Conservation (phyloP, 1,284 basidiomycete genomes). For the Anthracocystis setariae region DNA sequence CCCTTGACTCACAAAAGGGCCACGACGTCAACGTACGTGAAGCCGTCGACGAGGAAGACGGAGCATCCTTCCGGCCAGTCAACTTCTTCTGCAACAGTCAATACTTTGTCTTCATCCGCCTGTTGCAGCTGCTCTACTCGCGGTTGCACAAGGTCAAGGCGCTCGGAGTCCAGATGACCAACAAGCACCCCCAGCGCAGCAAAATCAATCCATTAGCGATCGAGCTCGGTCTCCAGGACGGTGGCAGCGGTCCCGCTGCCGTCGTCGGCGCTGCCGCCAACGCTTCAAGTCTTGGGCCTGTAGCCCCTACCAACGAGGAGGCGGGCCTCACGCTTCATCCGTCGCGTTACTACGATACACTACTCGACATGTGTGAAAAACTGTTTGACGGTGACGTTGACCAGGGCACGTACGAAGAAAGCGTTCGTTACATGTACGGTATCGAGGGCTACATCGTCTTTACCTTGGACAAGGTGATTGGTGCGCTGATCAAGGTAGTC, state of each 20-base stretch:
- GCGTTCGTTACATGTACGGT: constrained; percentile 94
- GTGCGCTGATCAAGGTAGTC: constrained; percentile 69
- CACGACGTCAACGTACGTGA: constrained; percentile 36
- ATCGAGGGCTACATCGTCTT: constrained; percentile 92
- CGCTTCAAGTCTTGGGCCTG: constrained; percentile 34
- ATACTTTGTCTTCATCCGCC: constrained; percentile 86
- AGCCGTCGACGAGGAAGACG: constrained; percentile 37
- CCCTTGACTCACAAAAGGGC: constrained; percentile 54
- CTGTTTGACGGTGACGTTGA: constrained; percentile 93
- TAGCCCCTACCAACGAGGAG: constrained; percentile 56
- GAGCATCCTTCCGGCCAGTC: constrained; percentile 60
- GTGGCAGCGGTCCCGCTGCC: constrained; percentile 68
- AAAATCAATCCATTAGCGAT: constrained; percentile 73
- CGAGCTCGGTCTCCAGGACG: constrained; percentile 75
- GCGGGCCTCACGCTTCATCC: constrained; percentile 67
- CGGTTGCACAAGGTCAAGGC: constrained; percentile 81
- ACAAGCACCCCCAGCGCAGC: constrained; percentile 52
- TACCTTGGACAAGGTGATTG: constrained; percentile 91
- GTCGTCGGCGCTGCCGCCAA: constrained; percentile 53
- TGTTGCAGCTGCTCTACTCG: constrained; percentile 83
- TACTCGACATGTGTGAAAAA: constrained; percentile 91
- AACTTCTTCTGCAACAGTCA: constrained; percentile 91
- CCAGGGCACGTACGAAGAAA: constrained; percentile 88
- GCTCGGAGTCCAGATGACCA: constrained; percentile 72
- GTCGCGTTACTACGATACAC: constrained; percentile 80